Percentiles rank a stretch among this genome's conserved stretches.
phyloP scores from a whole-genome alignment of 2,329 filamentous ascomycete genomes.

The Exophiala aquamarina region DNA sequence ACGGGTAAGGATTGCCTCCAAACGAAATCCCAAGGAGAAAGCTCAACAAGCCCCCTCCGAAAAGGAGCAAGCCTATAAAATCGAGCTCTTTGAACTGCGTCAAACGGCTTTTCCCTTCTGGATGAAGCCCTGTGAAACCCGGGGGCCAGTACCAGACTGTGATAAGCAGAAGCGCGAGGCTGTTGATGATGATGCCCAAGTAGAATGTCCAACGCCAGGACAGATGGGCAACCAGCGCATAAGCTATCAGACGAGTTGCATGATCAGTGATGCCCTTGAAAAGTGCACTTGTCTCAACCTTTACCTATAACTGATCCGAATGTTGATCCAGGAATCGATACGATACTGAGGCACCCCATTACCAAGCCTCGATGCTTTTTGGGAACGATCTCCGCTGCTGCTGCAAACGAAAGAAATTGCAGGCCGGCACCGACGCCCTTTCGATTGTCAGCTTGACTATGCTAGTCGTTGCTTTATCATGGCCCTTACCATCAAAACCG shows the following conservation, averaged over 20 bases:
- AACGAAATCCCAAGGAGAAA: constrained; percentile 21
- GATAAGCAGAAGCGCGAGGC: constrained; percentile 8
- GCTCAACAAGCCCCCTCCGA: constrained; percentile 15
- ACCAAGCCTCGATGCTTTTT: constrained; percentile 1
- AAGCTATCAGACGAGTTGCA: constrained; percentile 6
- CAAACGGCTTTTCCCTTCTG: constrained; percentile 13
- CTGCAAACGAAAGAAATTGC: constrained; percentile 1
- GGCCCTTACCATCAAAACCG: not conserved
- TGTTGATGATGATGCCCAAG: constrained; percentile 8
- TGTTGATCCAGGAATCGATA: constrained; percentile 2
- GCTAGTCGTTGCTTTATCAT: not conserved
- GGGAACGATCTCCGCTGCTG: constrained; percentile 1
- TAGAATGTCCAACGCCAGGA: constrained; percentile 20
- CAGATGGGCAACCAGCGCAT: constrained; percentile 1
- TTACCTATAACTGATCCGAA: constrained; percentile 7
- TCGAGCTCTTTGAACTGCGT: constrained; percentile 22
- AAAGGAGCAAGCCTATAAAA: constrained; percentile 20
- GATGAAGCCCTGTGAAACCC: constrained; percentile 9
- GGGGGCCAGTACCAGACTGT: constrained; percentile 16
- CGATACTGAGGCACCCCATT: not conserved
- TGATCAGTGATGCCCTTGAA: no score
- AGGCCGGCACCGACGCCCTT: constrained; percentile 1
- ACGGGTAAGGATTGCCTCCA: constrained; percentile 21
- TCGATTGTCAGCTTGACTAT: not conserved
- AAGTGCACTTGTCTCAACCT: not conserved